phyloP scores from a whole-genome alignment of 768 basidiomycete genomes.

The Boletus huronensis region DNA sequence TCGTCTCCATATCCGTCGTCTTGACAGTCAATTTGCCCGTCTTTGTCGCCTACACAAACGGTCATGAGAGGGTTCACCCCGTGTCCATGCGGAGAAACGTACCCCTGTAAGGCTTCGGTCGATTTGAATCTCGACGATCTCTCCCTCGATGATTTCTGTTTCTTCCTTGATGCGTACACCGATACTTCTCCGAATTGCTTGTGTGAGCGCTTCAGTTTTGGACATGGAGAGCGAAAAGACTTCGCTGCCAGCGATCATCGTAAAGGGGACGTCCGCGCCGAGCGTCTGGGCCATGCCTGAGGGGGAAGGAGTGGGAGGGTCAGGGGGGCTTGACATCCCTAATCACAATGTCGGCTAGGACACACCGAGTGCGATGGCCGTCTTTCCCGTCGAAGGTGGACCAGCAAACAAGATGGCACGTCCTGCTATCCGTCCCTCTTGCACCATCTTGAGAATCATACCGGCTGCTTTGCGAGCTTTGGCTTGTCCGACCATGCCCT shows the following conservation, averaged over 20 bases:
- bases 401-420: conserved; percentile 97
- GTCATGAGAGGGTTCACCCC: background rate
- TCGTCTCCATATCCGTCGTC: conserved; percentile 99
- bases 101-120: conserved; percentile 96
- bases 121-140: conserved; percentile 98
- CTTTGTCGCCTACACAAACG: conserved; percentile 74
- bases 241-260: conserved; percentile 96
- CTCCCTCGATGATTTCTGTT: conserved; percentile 95
- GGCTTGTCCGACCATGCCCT: conserved; percentile 97
- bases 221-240: conserved; percentile 98
- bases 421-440: conserved; percentile 93
- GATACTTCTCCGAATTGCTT: conserved; percentile 93
- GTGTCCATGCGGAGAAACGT: conserved; percentile 18
- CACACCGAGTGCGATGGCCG: conserved; percentile 94
- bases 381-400: conserved; percentile 96
- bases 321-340: background rate
- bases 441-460: conserved; percentile 97
- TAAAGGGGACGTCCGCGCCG: conserved; percentile 94
- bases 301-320: background rate
- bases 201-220: conserved; percentile 96
- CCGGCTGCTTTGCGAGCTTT: conserved; percentile 97
- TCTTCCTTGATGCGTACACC: conserved; percentile 98
- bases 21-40: conserved; percentile 97
- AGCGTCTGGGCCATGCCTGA: conserved; percentile 94
- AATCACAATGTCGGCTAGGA: background rate